Evolutionary conservation across 116 monocot species (phyloP).

Genomic region (Papilionanthe hybrid): DNA sequence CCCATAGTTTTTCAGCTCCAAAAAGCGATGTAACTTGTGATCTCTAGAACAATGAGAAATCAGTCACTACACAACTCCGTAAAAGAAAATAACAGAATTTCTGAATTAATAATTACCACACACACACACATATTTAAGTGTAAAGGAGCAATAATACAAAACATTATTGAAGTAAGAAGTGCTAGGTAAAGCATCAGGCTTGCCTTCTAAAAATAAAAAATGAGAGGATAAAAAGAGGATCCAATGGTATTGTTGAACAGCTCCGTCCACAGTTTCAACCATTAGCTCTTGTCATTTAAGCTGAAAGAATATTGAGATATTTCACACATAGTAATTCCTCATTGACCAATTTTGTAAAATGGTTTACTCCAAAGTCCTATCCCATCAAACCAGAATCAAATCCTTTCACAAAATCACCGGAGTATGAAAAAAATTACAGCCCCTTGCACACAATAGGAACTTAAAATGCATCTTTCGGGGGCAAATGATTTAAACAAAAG

Average conservation of each 20-base stretch:
- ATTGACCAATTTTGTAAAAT: not conserved
- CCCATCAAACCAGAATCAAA: not conserved
- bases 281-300: not conserved
- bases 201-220: not conserved
- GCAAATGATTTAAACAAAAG: not conserved
- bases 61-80: not conserved
- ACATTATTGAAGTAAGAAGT: not conserved
- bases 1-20: conserved; percentile 92
- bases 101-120: not conserved
- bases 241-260: not conserved
- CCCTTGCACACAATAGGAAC: not conserved
- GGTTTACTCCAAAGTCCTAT: not conserved
- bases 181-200: not conserved
- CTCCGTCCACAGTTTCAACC: not conserved
- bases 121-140: not conserved
- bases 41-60: conserved; percentile 44
- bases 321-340: not conserved
- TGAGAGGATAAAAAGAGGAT: not conserved
- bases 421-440: not conserved
- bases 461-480: not conserved
- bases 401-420: not conserved
- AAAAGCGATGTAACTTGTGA: conserved; percentile 97
- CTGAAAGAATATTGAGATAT: too few species aligned
- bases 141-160: not conserved
- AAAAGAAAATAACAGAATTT: conserved; percentile 2